phyloP scores from a whole-genome alignment of 208 protist species.

The Acanthamoeba triangularis region DNA sequence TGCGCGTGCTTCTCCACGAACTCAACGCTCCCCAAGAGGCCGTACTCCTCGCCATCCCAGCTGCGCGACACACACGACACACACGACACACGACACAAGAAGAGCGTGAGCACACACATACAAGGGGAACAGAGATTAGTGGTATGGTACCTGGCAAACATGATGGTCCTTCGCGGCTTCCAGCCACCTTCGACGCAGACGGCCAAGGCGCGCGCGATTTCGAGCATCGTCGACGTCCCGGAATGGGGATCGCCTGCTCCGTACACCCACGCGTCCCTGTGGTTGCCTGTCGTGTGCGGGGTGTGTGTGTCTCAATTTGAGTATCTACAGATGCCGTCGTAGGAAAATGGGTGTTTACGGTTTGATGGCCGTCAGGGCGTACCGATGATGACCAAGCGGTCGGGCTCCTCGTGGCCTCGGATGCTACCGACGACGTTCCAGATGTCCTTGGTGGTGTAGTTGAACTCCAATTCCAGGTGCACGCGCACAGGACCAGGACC shows the following conservation, averaged over 20 bases:
- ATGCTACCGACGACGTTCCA: conserved; percentile 68
- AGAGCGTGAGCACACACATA: not conserved
- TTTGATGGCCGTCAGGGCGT: not conserved
- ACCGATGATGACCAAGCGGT: conserved; percentile 67
- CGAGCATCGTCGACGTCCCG: conserved; percentile 72
- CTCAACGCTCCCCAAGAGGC: conserved; percentile 69
- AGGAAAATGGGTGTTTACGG: not conserved
- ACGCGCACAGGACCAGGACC: conserved; percentile 11
- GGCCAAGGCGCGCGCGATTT: conserved; percentile 36
- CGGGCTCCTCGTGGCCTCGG: not conserved
- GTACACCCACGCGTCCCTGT: conserved; percentile 77
- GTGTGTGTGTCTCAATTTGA: not conserved
- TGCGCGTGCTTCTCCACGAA: conserved; percentile 71
- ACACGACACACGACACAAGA: not conserved
- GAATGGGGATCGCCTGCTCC: conserved; percentile 74
- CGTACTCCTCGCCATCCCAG: conserved; percentile 81
- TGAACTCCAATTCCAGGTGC: conserved; percentile 30
- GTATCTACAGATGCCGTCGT: not conserved
- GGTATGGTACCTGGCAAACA: conserved; percentile 58
- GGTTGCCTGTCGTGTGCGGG: conserved; percentile 46
- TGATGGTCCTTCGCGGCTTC: conserved; percentile 73
- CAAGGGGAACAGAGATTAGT: no score
- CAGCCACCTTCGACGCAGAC: conserved; percentile 52
- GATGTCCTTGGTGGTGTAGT: conserved; percentile 60
- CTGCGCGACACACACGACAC: no score